Evolutionary conservation across 2,329 filamentous ascomycete species (phyloP).

Genomic region (Pestalotiopsis sp.): DNA sequence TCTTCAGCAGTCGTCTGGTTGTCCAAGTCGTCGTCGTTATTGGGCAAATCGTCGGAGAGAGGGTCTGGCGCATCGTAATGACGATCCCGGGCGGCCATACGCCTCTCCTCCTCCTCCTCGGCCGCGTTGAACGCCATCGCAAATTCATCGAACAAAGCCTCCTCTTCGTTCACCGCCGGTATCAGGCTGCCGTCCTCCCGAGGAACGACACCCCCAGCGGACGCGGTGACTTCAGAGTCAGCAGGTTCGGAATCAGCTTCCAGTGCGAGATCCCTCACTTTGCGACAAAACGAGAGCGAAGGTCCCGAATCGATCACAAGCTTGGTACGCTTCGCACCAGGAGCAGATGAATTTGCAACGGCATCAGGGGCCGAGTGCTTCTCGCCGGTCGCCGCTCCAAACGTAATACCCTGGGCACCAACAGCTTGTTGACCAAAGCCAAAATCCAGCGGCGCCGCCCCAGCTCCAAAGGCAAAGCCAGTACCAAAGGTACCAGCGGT

Average conservation of each 20-base stretch:
- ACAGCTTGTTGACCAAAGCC: background rate
- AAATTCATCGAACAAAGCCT: background rate
- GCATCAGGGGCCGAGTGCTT: background rate
- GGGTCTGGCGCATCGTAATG: background rate
- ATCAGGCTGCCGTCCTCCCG: too few relatives aligned
- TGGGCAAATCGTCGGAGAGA: background rate
- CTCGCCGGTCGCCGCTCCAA: background rate
- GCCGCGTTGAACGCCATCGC: background rate
- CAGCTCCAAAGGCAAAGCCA: background rate
- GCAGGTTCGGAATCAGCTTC: too few relatives aligned
- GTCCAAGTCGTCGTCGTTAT: background rate
- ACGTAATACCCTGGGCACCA: background rate
- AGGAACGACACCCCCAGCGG: too few relatives aligned
- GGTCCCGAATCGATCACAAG: too few relatives aligned
- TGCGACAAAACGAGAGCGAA: too few relatives aligned
- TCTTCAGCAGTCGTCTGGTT: background rate
- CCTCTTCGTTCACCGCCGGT: background rate
- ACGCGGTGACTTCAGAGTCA: too few relatives aligned
- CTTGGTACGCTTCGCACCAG: too few relatives aligned
- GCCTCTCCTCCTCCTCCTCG: background rate
- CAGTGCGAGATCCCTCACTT: too few relatives aligned
- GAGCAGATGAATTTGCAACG: too few relatives aligned
- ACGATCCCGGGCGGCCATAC: background rate
- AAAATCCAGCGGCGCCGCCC: background rate
- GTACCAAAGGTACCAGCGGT: background rate